These are phyloP conservation scores for Melampsora occidentalis DNA, from an alignment of 1,284 basidiomycete species.

Conservation along the genomic window DNA sequence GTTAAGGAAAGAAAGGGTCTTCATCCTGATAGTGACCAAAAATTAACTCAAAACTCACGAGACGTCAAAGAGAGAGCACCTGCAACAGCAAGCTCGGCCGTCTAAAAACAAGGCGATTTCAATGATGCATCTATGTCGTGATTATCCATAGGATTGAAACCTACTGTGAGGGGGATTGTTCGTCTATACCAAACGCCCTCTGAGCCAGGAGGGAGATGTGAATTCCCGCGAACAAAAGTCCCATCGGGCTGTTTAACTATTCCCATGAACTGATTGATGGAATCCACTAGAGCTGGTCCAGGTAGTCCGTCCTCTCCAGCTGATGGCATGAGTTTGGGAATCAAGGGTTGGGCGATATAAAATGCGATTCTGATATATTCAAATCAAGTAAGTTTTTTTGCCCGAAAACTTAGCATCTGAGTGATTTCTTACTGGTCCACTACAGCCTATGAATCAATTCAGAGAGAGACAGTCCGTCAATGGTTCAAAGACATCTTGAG, in stretches of 20 bases:
- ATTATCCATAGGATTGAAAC: neutral
- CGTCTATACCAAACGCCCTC: slow-evolving; percentile 7
- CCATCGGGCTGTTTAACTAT: slow-evolving; percentile 4
- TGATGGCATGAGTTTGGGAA: neutral
- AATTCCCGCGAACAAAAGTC: neutral
- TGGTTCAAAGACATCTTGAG: neutral
- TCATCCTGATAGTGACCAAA: neutral
- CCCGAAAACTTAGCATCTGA: neutral
- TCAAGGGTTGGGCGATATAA: neutral
- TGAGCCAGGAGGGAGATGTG: neutral
- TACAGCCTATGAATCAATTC: neutral
- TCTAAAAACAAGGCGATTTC: neutral
- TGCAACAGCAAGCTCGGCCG: neutral
- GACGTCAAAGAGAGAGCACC: neutral
- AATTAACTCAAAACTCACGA: neutral
- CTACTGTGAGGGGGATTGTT: neutral
- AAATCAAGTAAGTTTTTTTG: neutral
- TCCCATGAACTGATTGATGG: neutral
- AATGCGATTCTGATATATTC: neutral
- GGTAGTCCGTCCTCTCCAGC: neutral
- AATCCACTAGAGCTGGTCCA: neutral
- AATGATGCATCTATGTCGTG: neutral
- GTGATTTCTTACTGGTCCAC: neutral
- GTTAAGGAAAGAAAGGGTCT: neutral
- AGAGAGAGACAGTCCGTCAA: neutral